Evolutionary conservation across 768 basidiomycete species (phyloP).

Genomic region (Cyclocybe cylindracea): DNA sequence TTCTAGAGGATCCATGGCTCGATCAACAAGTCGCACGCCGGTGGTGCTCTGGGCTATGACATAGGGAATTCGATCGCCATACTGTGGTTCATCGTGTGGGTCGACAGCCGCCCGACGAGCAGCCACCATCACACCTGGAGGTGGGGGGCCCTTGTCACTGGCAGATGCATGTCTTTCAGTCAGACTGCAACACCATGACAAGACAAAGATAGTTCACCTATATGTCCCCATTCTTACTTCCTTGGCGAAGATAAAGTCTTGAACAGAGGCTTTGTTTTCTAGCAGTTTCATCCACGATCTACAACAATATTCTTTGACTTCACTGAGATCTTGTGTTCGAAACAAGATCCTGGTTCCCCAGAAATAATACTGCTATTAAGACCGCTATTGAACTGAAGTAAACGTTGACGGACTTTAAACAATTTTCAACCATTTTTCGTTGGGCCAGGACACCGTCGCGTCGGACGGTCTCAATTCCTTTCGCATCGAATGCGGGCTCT

Average conservation of each 20-base stretch:
- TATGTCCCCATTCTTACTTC: slow-evolving; percentile 94
- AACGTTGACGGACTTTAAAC: slow-evolving; percentile 66
- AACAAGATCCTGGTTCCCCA: slow-evolving; percentile 72
- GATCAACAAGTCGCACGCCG: slow-evolving; percentile 44
- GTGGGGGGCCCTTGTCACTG: slow-evolving; percentile 84
- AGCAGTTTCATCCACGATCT: slow-evolving; percentile 83
- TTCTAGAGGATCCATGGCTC: slow-evolving; percentile 29
- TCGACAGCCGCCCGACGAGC: slow-evolving; percentile 73
- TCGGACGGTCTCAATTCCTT: slow-evolving; percentile 96
- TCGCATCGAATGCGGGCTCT: slow-evolving; percentile 88
- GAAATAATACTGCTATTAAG: neutral
- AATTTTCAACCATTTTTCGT: slow-evolving; percentile 89
- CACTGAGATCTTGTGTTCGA: slow-evolving; percentile 83
- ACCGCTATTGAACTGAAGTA: neutral
- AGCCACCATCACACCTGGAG: slow-evolving; percentile 90
- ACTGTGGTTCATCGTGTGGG: slow-evolving; percentile 82
- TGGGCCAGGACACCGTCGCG: slow-evolving; percentile 91
- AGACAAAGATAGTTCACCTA: slow-evolving; percentile 48
- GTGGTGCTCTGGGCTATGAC: slow-evolving; percentile 73
- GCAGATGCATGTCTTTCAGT: neutral
- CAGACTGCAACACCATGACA: neutral
- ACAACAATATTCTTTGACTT: slow-evolving; percentile 87
- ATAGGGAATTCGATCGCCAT: slow-evolving; percentile 93
- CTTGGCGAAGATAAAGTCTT: slow-evolving; percentile 94
- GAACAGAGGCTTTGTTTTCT: slow-evolving; percentile 77